Conservation (phyloP, 1,284 basidiomycete genomes). For the Amylostereum chailletii region DNA sequence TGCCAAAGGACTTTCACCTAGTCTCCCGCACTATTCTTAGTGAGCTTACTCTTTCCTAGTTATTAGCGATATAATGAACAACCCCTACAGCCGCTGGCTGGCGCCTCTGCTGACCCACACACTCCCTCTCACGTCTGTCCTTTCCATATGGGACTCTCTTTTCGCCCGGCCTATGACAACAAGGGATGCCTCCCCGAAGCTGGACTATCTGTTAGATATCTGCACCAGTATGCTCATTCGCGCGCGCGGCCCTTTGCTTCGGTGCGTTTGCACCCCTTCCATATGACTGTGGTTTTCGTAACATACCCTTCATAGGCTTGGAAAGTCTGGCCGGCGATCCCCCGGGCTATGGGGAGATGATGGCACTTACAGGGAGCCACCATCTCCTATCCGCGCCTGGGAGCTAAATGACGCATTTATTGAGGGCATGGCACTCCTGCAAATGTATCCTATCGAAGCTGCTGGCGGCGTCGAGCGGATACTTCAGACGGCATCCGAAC, state of each 20-base stretch:
- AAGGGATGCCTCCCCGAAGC: constrained; percentile 47
- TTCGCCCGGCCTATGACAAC: constrained; percentile 51
- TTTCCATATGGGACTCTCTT: constrained; percentile 62
- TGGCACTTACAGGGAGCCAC: constrained; percentile 25
- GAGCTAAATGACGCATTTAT: constrained; percentile 57
- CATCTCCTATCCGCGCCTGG: constrained; percentile 40
- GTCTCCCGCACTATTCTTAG: constrained; percentile 74
- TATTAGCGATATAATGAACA: constrained; percentile 1
- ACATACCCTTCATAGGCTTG: constrained; percentile 34
- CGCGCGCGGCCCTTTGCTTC: constrained; percentile 41
- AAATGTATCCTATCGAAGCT: constrained; percentile 50
- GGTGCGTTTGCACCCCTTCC: constrained; percentile 30
- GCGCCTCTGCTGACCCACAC: constrained; percentile 67
- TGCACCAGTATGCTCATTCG: constrained; percentile 61
- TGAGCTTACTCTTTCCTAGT: constrained; percentile 28
- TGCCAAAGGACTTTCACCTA: constrained; percentile 58
- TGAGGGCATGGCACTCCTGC: constrained; percentile 56
- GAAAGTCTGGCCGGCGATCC: constrained; percentile 33
- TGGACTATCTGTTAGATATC: constrained; percentile 59
- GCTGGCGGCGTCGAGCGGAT: constrained; percentile 63
- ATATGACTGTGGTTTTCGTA: neutral
- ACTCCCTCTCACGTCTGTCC: constrained; percentile 48
- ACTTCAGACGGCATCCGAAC: constrained; percentile 57
- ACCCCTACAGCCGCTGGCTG: constrained; percentile 55
- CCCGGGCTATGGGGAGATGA: constrained; percentile 51